phyloP scores from a whole-genome alignment of 2,329 filamentous ascomycete species.

The Macrophomina pseudophaseolina region DNA sequence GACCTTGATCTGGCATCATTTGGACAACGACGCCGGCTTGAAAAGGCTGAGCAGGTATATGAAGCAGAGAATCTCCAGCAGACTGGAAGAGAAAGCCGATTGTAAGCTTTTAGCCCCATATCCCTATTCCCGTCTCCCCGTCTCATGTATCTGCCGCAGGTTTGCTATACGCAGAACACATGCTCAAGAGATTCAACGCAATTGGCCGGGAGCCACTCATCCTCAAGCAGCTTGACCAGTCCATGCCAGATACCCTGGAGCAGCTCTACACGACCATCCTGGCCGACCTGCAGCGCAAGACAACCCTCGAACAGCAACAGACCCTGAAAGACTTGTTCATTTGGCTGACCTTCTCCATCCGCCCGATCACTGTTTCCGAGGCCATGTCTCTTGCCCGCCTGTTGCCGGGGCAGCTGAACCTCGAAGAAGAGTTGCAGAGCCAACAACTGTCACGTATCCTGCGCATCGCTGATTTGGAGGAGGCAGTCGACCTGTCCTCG shows the following conservation, averaged over 20 bases:
- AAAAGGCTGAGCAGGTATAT: conserved; percentile 36
- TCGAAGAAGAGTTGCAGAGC: conserved; percentile 33
- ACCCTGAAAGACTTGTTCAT: conserved; percentile 32
- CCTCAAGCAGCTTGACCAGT: conserved; percentile 35
- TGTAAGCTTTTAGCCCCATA: conserved; percentile 33
- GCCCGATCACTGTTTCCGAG: conserved; percentile 31
- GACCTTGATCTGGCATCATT: conserved; percentile 35
- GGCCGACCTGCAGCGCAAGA: conserved; percentile 29
- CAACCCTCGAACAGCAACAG: conserved; percentile 31
- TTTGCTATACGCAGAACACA: conserved; percentile 46
- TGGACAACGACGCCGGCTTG: conserved; percentile 34
- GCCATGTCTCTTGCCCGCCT: conserved; percentile 29
- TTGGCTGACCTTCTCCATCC: conserved; percentile 33
- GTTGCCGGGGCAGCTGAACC: conserved; percentile 29
- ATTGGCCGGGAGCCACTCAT: conserved; percentile 43
- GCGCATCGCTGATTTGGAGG: background rate
- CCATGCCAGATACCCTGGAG: conserved; percentile 30
- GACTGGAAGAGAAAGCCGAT: conserved; percentile 38
- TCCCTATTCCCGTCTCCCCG: too few species aligned
- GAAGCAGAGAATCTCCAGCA: conserved; percentile 39
- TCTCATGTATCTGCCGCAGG: conserved; percentile 29
- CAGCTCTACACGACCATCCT: conserved; percentile 31
- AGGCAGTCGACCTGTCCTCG: background rate
- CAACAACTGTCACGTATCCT: background rate
- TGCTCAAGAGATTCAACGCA: conserved; percentile 37